phyloP scores from a whole-genome alignment of 1,139 yeast species.

The Geotrichum fermentans region DNA sequence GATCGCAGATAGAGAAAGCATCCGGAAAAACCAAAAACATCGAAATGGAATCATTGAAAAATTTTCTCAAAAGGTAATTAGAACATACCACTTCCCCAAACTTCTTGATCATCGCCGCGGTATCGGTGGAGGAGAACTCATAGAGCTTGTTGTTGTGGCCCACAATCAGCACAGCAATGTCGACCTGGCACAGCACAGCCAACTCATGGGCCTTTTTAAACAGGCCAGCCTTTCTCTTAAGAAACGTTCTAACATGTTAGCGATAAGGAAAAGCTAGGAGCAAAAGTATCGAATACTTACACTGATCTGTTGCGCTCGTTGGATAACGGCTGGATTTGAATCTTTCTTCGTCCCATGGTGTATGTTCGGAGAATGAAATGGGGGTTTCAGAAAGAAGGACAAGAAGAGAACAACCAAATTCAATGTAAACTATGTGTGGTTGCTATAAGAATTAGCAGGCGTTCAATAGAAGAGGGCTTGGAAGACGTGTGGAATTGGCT shows the following conservation, averaged over 20 bases:
- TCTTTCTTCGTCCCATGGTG: conserved; percentile 92
- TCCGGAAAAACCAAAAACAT: background rate
- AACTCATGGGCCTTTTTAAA: conserved; percentile 95
- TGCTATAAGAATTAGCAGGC: no score
- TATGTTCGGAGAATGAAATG: background rate
- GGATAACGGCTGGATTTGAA: conserved; percentile 82
- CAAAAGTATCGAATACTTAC: conserved; percentile 27
- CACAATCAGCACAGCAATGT: conserved; percentile 80
- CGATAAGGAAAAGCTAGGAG: background rate
- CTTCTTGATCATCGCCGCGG: conserved; percentile 54
- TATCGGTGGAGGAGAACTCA: conserved; percentile 73
- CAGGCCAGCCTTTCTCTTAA: conserved; percentile 89
- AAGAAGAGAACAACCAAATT: background rate
- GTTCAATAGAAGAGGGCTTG: no score
- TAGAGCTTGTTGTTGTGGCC: conserved; percentile 79
- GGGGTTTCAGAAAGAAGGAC: background rate
- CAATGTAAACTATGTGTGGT: background rate
- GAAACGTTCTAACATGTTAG: conserved; percentile 53
- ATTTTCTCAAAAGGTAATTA: background rate
- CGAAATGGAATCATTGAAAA: background rate
- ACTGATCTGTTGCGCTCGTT: conserved; percentile 77
- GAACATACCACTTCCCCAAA: conserved; percentile 42
- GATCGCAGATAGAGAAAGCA: background rate
- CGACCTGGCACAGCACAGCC: conserved; percentile 87
- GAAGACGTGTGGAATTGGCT: no score